Conservation (phyloP, 2,329 filamentous ascomycete genomes). For the Fusarium armeniacum region DNA sequence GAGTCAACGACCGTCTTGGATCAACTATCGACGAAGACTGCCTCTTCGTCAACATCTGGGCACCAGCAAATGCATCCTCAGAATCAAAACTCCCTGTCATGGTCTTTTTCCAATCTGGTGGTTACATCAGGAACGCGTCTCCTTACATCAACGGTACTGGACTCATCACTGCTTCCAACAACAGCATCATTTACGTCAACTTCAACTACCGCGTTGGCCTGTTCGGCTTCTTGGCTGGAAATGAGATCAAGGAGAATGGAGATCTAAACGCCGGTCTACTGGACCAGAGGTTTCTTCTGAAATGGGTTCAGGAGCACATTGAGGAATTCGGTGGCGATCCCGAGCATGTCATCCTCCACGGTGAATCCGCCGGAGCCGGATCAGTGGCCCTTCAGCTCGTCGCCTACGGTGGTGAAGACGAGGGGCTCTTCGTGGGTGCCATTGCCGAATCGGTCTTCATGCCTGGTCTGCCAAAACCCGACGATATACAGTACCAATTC, state of each 20-base stretch:
- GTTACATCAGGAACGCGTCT: slow-evolving; percentile 64
- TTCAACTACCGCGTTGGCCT: slow-evolving; percentile 75
- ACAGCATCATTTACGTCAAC: slow-evolving; percentile 68
- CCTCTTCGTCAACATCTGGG: slow-evolving; percentile 64
- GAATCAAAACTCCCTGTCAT: slow-evolving; percentile 55
- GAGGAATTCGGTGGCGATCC: slow-evolving; percentile 71
- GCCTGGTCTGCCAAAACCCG: slow-evolving; percentile 61
- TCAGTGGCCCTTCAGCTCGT: slow-evolving; percentile 69
- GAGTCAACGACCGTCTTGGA: slow-evolving; percentile 48
- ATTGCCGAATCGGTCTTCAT: slow-evolving; percentile 65
- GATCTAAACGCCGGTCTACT: slow-evolving; percentile 74
- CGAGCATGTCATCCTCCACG: slow-evolving; percentile 70
- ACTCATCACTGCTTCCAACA: slow-evolving; percentile 60
- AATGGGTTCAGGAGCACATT: slow-evolving; percentile 74
- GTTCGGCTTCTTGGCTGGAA: slow-evolving; percentile 73
- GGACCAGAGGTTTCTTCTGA: slow-evolving; percentile 71
- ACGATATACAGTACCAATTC: slow-evolving; percentile 65
- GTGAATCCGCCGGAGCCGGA: slow-evolving; percentile 72
- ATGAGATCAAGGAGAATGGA: slow-evolving; percentile 67
- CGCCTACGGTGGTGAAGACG: slow-evolving; percentile 61
- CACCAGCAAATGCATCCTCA: slow-evolving; percentile 53
- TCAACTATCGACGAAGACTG: slow-evolving; percentile 59
- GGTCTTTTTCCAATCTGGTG: slow-evolving; percentile 62
- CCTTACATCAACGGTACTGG: slow-evolving; percentile 65
- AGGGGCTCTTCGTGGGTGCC: slow-evolving; percentile 62